Percentiles rank a stretch among this genome's conserved stretches.
Evolutionary conservation across 176 grass and related monocot genomes (phyloP).

Genomic region (Ensete glaucum): DNA sequence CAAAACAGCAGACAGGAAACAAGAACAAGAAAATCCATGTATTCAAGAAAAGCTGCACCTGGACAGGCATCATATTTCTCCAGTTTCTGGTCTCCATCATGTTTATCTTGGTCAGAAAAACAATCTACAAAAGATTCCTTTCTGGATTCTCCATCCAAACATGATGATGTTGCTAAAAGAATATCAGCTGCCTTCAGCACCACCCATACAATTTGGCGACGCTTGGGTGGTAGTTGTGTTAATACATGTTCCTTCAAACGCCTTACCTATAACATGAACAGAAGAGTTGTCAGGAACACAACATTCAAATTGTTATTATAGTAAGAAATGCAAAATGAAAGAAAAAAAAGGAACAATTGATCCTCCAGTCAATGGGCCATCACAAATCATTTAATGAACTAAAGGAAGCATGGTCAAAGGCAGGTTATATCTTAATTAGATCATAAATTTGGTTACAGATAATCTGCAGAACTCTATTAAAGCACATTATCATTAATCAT

Average conservation of each 20-base stretch:
- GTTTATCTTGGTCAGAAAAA: background rate
- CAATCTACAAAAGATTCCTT: background rate
- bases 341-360: no score
- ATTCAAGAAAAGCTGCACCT: background rate
- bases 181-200: slow-evolving; percentile 62
- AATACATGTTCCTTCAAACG: slow-evolving; percentile 89
- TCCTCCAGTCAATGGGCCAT: no score
- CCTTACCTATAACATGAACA: slow-evolving; percentile 50
- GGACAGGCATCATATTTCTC: background rate
- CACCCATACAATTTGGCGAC: slow-evolving; percentile 73
- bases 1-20: background rate
- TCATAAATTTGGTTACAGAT: no score
- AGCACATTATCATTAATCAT: no score
- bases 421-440: no score
- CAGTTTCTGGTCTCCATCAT: background rate
- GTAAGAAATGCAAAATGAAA: background rate
- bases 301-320: background rate
- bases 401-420: no score
- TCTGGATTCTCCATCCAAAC: slow-evolving; percentile 14
- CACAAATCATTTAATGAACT: no score
- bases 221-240: slow-evolving; percentile 77
- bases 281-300: background rate
- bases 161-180: slow-evolving; percentile 29
- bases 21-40: background rate
- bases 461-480: no score